These are phyloP conservation scores for Platanus orientalis DNA, from an alignment of 164 flowering plant species.

Conservation along the genomic window DNA sequence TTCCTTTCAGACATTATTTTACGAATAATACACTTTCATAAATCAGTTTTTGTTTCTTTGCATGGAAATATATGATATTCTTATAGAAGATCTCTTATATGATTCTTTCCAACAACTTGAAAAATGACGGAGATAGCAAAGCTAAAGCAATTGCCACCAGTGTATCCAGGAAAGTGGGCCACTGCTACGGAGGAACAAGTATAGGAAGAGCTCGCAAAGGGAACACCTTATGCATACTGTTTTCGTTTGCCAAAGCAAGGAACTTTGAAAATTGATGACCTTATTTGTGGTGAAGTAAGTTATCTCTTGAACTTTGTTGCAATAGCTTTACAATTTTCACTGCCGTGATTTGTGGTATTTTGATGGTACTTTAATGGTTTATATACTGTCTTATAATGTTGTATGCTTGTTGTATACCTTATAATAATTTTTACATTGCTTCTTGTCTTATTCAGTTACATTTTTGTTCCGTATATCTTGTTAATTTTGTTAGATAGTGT, in stretches of 20 bases:
- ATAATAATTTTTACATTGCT: background rate
- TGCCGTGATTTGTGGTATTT: background rate
- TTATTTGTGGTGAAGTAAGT: constrained; percentile 88
- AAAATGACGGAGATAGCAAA: constrained; percentile 89
- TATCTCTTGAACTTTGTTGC: constrained; percentile 7
- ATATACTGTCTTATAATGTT: background rate
- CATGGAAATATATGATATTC: background rate
- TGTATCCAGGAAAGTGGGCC: constrained; percentile 91
- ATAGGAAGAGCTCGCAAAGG: constrained; percentile 66
- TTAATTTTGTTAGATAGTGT: constrained; percentile 46
- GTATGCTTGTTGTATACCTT: background rate
- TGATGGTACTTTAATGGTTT: background rate
- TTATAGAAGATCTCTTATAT: background rate
- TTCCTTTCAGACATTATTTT: background rate
- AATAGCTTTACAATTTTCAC: background rate
- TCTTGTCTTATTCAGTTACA: background rate
- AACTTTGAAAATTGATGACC: constrained; percentile 71
- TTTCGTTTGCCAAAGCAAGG: constrained; percentile 92
- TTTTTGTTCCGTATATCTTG: constrained; percentile 12
- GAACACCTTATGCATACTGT: constrained; percentile 85
- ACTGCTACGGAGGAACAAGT: constrained; percentile 69
- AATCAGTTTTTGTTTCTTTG: background rate
- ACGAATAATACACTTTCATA: too few relatives aligned
- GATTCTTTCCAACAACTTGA: constrained; percentile 60
- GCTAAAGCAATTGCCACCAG: constrained; percentile 75